Base-by-base conservation (phyloP, 345 rosid genomes). In the Hibiscus trionum region DNA sequence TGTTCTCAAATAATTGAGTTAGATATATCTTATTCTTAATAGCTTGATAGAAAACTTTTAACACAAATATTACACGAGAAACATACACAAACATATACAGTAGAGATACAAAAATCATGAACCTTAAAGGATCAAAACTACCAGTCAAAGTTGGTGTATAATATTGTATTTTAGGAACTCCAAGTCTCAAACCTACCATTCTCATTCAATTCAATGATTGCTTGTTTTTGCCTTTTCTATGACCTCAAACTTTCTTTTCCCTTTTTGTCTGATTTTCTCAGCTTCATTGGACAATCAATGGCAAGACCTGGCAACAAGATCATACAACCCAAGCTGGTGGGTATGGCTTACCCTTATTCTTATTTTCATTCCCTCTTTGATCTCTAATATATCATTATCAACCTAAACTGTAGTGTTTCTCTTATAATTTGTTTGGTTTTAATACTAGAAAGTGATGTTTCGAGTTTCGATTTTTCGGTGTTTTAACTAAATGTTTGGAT, bases 311-410 rank as follows among this genome's bases (percentile, higher is more conserved):
- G 91, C 55, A 88, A 79, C 83, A 88, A 78, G 84, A 88, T 82
- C 79, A 82, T 86, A 47, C 96, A 88, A 84, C 88, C 90, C 84
- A 88, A 90, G 81, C 88, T 90, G 91, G 89, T 89, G 75, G 86
- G 89, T 85, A 85, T 84, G 87, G 79, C 84, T 80, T 78, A n/a
- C 74, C 74, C 75, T 73, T 79, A 33, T 46, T 42, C 33, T 26
- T 39, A 42, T 7, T 21, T 26, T 29, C 47, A 44, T 11, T 44
- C 56, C 17, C 56, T 15, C 8, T 26, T 1, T 49, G 58, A 49
- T 67, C 29, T 10, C 61, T 46, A 5, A 50, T 15, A 19, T 9
- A 50, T 68, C 56, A 19, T 24, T 9, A 50, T 68, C 56, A 19
- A 46, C 12, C 19, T 53, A 11, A 59, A 31, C 0, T 69, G 4